A percentile compares a stretch with the other conserved stretches of the same genome.
phyloP scores from a whole-genome alignment of 768 basidiomycete genomes.

The Pleurotus pulmonarius region DNA sequence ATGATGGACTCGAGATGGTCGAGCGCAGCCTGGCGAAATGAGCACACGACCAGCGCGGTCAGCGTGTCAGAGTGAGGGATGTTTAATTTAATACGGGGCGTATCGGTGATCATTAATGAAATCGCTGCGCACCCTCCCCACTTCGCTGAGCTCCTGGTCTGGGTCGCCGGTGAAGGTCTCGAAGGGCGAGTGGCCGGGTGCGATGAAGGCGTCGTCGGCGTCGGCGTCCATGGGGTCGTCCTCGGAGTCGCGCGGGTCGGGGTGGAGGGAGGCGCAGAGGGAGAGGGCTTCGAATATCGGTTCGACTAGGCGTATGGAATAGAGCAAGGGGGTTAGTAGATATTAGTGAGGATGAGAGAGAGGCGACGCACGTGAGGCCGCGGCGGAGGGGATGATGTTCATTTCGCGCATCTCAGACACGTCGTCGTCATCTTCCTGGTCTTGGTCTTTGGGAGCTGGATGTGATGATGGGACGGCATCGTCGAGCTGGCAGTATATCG shows the following conservation, averaged over 20 bases:
- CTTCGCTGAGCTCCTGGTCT: slow-evolving; percentile 75
- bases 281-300: slow-evolving; percentile 86
- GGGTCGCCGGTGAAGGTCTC: slow-evolving; percentile 53
- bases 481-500: slow-evolving; percentile 93
- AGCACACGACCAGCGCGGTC: too few relatives aligned
- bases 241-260: slow-evolving; percentile 36
- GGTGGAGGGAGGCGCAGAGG: slow-evolving; percentile 79
- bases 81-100: slow-evolving; percentile 75
- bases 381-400: slow-evolving; percentile 61
- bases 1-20: slow-evolving; percentile 83
- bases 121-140: slow-evolving; percentile 93
- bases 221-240: slow-evolving; percentile 38
- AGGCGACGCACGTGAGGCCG: slow-evolving; percentile 52
- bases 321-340: slow-evolving; percentile 1
- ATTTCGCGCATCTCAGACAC: slow-evolving; percentile 72
- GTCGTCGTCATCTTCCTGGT: slow-evolving; percentile 24
- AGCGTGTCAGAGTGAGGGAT: background rate
- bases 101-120: slow-evolving; percentile 74
- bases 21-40: slow-evolving; percentile 64
- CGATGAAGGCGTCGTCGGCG: slow-evolving; percentile 54
- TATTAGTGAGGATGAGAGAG: background rate
- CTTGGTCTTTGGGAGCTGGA: slow-evolving; percentile 23
- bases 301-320: slow-evolving; percentile 52
- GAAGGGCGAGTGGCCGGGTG: slow-evolving; percentile 46
- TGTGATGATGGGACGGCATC: slow-evolving; percentile 33